These are phyloP conservation scores for Boletus rex-veris DNA, from an alignment of 768 basidiomycete species.

Conservation along the genomic window DNA sequence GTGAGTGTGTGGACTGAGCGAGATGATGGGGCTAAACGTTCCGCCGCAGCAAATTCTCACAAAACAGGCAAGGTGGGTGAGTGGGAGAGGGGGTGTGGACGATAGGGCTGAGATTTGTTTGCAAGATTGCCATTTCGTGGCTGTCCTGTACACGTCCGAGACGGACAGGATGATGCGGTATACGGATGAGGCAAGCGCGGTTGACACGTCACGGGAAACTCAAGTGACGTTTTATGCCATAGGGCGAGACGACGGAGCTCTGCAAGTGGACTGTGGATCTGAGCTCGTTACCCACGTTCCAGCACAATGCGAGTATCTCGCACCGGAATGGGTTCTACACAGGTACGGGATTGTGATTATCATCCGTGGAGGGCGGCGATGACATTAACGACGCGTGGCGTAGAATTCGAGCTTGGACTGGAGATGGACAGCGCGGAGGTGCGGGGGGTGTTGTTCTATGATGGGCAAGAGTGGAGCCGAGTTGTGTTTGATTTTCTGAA, in stretches of 20 bases:
- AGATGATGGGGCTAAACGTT: constrained; percentile 9
- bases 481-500: constrained; percentile 56
- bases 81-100: background rate
- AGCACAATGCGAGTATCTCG: constrained; percentile 58
- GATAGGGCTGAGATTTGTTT: constrained; percentile 1
- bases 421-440: constrained; percentile 87
- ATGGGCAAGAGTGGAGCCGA: constrained; percentile 78
- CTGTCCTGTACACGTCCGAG: constrained; percentile 78
- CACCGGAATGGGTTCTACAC: constrained; percentile 72
- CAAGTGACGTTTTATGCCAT: constrained; percentile 24
- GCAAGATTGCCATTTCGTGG: constrained; percentile 73
- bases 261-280: constrained; percentile 90
- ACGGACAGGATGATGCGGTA: constrained; percentile 76
- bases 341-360: constrained; percentile 39
- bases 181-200: constrained; percentile 60
- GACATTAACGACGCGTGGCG: background rate
- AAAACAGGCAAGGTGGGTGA: constrained; percentile 45
- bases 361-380: background rate
- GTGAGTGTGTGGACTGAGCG: constrained; percentile 35
- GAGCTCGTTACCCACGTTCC: constrained; percentile 72
- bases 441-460: constrained; percentile 72
- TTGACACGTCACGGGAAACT: constrained; percentile 14
- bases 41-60: constrained; percentile 64
- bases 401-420: constrained; percentile 81
- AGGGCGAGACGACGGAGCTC: constrained; percentile 68